These are phyloP conservation scores for Plasmodium gaboni DNA, from an alignment of 169 alveolate genomes.

Conservation along the genomic window DNA sequence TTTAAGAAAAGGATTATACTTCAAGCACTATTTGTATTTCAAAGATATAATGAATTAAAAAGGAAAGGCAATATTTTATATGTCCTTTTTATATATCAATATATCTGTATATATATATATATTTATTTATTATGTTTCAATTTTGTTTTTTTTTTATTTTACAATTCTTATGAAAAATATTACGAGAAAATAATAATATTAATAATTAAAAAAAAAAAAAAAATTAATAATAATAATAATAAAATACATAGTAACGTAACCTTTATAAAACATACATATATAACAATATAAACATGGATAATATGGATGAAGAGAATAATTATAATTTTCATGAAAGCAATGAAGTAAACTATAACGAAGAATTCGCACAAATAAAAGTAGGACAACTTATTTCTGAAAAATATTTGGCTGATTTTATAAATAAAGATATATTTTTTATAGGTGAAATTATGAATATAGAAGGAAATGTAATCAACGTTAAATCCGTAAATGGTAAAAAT, in stretches of 20 bases:
- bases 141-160: too few species aligned
- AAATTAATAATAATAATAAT: background rate
- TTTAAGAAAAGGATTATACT: too few species aligned
- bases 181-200: background rate
- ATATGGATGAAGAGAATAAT: background rate
- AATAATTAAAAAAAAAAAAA: background rate
- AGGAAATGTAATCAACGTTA: constrained; percentile 22
- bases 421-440: constrained; percentile 56
- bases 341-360: constrained; percentile 5
- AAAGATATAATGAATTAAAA: too few species aligned
- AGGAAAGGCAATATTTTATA: too few species aligned
- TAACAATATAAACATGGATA: background rate
- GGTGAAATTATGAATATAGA: constrained; percentile 40
- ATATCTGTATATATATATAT: too few species aligned
- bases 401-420: constrained; percentile 46
- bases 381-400: constrained; percentile 62
- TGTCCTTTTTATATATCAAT: too few species aligned
- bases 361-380: constrained; percentile 6
- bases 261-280: constrained; percentile 4
- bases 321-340: background rate
- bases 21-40: too few species aligned
- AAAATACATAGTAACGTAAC: background rate
- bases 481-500: constrained; percentile 66
- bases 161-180: background rate
- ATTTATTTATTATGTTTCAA: too few species aligned